These are phyloP conservation scores for Laguncularia racemosa DNA, from an alignment of 345 rosid species.

Conservation along the genomic window DNA sequence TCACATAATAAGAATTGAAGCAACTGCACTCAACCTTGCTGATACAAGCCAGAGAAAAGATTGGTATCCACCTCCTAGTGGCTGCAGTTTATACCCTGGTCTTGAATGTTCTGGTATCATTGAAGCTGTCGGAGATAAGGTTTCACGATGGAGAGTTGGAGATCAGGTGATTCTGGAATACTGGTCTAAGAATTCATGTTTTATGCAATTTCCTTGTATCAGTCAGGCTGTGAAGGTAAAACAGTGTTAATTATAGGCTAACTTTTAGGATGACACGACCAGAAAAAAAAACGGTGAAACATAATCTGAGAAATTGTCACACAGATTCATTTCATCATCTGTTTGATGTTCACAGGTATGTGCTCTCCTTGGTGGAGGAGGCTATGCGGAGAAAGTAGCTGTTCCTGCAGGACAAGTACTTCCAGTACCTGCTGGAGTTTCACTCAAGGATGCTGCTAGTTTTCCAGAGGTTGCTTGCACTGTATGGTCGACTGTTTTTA, in stretches of 20 bases:
- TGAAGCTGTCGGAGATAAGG: slow-evolving; percentile 46
- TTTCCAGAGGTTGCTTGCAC: slow-evolving; percentile 90
- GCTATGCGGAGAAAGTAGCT: slow-evolving; percentile 76
- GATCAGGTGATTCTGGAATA: slow-evolving; percentile 41
- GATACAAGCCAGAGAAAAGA: slow-evolving; percentile 75
- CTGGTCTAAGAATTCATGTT: no score
- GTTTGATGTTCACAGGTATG: slow-evolving; percentile 37
- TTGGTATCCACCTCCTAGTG: slow-evolving; percentile 67
- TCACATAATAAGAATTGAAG: slow-evolving; percentile 57
- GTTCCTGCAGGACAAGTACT: slow-evolving; percentile 67
- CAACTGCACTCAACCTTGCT: slow-evolving; percentile 75
- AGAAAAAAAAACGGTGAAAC: no score
- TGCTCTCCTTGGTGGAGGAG: slow-evolving; percentile 89
- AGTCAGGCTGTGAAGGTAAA: no score
- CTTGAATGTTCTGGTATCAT: slow-evolving; percentile 88
- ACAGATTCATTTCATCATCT: no score
- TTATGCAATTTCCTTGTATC: no score
- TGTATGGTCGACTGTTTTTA: slow-evolving; percentile 85
- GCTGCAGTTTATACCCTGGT: slow-evolving; percentile 61
- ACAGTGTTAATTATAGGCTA: no score
- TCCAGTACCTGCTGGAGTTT: slow-evolving; percentile 51
- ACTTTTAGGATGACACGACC: no score
- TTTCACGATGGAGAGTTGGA: slow-evolving; percentile 74
- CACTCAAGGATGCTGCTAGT: slow-evolving; percentile 57
- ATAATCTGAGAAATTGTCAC: no score